Evolutionary conservation across 2,329 filamentous ascomycete species (phyloP).

Genomic region (Aureobasidium leucospermi): DNA sequence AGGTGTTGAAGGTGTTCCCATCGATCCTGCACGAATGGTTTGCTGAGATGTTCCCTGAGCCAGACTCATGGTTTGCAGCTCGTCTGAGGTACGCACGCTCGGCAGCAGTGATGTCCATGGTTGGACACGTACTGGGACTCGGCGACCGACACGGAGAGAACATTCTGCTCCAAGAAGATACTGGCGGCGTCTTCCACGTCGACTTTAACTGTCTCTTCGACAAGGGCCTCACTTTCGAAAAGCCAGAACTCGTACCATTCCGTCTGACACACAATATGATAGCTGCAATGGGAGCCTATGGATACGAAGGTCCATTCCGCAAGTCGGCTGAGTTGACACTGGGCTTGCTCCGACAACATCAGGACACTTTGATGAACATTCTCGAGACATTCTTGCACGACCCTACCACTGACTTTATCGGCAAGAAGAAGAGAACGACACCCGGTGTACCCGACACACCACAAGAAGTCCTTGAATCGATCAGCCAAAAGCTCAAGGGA

Average conservation of each 20-base stretch:
- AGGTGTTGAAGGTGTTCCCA: conserved; percentile 60
- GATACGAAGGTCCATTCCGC: conserved; percentile 85
- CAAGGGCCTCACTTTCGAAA: conserved; percentile 90
- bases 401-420: conserved; percentile 86
- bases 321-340: conserved; percentile 86
- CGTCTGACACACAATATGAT: conserved; percentile 98
- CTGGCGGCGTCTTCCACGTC: conserved; percentile 91
- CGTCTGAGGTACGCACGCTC: conserved; percentile 85
- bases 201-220: conserved; percentile 99
- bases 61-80: conserved; percentile 84
- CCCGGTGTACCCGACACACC: conserved; percentile 57
- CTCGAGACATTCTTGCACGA: conserved; percentile 96
- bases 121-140: conserved; percentile 85
- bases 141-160: conserved; percentile 97
- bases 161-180: conserved; percentile 86
- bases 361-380: conserved; percentile 95
- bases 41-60: conserved; percentile 86
- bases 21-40: conserved; percentile 92
- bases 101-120: conserved; percentile 98
- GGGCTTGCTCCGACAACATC: conserved; percentile 74
- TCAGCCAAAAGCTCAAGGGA: conserved; percentile 78
- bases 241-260: conserved; percentile 92
- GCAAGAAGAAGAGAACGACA: conserved; percentile 53
- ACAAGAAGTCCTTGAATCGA: conserved; percentile 79
- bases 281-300: conserved; percentile 91